Percentiles rank a stretch among this genome's conserved stretches.
phyloP scores from a whole-genome alignment of 1,284 basidiomycete species.

The Tylopilus sp. region DNA sequence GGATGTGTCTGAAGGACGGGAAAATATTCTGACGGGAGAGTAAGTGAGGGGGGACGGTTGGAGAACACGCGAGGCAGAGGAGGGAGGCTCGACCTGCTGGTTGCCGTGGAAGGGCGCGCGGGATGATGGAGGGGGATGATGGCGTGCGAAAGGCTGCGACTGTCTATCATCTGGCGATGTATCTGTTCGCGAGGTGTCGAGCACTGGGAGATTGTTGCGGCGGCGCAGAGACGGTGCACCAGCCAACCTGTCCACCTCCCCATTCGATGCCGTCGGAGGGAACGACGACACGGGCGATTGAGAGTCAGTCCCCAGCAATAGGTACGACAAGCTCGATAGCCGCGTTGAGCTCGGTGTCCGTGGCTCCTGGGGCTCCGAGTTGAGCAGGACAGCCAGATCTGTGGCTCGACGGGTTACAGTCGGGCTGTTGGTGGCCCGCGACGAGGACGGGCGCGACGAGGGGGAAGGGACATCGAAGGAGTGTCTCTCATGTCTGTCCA shows the following conservation, averaged over 20 bases:
- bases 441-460: constrained; percentile 35
- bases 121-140: constrained; percentile 23
- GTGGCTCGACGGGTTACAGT: constrained; percentile 58
- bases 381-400: constrained; percentile 64
- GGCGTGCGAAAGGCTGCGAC: constrained; percentile 29
- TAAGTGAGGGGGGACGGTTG: constrained; percentile 27
- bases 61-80: constrained; percentile 23
- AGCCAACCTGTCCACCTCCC: constrained; percentile 39
- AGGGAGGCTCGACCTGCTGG: constrained; percentile 24
- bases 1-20: constrained; percentile 17
- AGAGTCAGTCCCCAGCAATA: constrained; percentile 40
- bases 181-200: constrained; percentile 33
- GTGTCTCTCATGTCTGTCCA: constrained; percentile 29
- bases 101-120: constrained; percentile 29
- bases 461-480: constrained; percentile 31
- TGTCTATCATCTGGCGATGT: constrained; percentile 19
- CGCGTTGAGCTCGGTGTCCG: constrained; percentile 39
- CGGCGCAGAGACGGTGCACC: constrained; percentile 39
- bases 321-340: constrained; percentile 47
- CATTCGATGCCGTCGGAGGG: constrained; percentile 9
- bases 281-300: constrained; percentile 16
- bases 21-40: constrained; percentile 30
- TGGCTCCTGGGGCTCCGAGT: constrained; percentile 48
- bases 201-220: constrained; percentile 30
- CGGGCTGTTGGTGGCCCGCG: constrained; percentile 38